Evolutionary conservation across 495 filamentous ascomycete species (phyloP).

Genomic region (Wilcoxina mikolae): DNA sequence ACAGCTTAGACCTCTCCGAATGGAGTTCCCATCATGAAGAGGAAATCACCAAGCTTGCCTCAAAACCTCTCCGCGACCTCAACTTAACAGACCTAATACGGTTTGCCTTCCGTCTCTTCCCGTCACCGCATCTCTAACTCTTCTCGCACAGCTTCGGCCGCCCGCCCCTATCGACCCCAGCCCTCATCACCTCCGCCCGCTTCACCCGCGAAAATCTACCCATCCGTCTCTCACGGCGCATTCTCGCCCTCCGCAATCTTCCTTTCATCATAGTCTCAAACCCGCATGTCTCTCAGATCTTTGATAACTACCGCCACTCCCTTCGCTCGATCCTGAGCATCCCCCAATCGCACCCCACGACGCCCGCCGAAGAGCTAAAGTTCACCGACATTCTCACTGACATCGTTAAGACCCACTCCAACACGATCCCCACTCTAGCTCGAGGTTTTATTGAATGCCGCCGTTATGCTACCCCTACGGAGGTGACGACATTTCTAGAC

Average conservation of each 20-base stretch:
- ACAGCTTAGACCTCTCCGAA: background rate
- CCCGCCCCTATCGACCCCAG: constrained; percentile 64
- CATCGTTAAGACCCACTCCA: constrained; percentile 78
- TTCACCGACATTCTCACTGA: constrained; percentile 89
- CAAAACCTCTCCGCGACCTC: constrained; percentile 61
- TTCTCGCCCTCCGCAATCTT: constrained; percentile 78
- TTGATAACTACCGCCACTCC: constrained; percentile 87
- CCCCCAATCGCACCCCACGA: constrained; percentile 59
- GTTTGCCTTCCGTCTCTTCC: constrained; percentile 34
- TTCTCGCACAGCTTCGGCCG: constrained; percentile 39
- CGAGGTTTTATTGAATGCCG: constrained; percentile 82
- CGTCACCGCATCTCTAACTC: background rate
- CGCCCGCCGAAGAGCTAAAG: constrained; percentile 69
- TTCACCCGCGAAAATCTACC: constrained; percentile 88
- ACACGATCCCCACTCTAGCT: constrained; percentile 87
- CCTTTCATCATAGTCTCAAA: constrained; percentile 97
- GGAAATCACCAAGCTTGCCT: constrained; percentile 62
- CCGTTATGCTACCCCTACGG: constrained; percentile 61
- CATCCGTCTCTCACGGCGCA: constrained; percentile 83
- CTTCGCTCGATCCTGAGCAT: constrained; percentile 77
- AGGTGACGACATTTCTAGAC: constrained; percentile 83
- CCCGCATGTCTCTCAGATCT: constrained; percentile 78
- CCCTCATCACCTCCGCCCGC: constrained; percentile 76
- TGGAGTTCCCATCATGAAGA: constrained; percentile 36
- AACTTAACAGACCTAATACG: constrained; percentile 78